Evolutionary conservation across 768 basidiomycete species (phyloP).

Genomic region (Tricholoma bakamatsutake): DNA sequence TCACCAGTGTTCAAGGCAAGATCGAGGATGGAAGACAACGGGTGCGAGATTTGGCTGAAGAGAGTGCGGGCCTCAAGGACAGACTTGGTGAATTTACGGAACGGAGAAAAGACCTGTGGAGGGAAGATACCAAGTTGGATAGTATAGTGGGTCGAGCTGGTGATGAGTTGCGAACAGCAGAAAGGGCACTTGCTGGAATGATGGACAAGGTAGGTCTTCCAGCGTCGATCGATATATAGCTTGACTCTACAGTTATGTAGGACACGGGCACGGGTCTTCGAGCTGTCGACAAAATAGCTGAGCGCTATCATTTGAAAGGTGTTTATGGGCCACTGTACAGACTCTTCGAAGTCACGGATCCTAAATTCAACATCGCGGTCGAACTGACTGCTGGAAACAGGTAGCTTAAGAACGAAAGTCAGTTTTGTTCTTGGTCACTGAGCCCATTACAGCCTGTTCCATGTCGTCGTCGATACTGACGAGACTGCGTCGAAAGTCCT

Average conservation of each 20-base stretch:
- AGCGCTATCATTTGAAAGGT: constrained; percentile 67
- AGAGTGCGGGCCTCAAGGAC: constrained; percentile 56
- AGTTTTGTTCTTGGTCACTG: neutral
- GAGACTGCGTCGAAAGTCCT: constrained; percentile 89
- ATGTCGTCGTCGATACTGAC: constrained; percentile 97
- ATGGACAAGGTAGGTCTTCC: constrained; percentile 79
- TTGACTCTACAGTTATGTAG: constrained; percentile 32
- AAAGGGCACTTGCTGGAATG: constrained; percentile 77
- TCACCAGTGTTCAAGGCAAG: constrained; percentile 48
- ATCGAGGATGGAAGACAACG: constrained; percentile 61
- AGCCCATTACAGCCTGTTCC: constrained; percentile 65
- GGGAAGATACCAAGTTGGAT: constrained; percentile 87
- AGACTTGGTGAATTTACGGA: constrained; percentile 67
- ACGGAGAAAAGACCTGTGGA: constrained; percentile 88
- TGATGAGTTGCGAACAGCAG: constrained; percentile 77
- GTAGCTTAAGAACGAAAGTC: constrained; percentile 30
- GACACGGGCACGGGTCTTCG: constrained; percentile 87
- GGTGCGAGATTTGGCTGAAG: constrained; percentile 54
- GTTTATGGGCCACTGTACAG: constrained; percentile 95
- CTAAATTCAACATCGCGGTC: constrained; percentile 85
- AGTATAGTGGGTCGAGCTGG: constrained; percentile 69
- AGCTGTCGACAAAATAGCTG: constrained; percentile 80
- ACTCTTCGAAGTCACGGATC: constrained; percentile 84
- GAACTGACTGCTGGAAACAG: constrained; percentile 96
- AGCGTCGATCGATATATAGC: neutral